Evolutionary conservation across 257 asterid genomes (phyloP).

Genomic region (Fraxinus excelsior): DNA sequence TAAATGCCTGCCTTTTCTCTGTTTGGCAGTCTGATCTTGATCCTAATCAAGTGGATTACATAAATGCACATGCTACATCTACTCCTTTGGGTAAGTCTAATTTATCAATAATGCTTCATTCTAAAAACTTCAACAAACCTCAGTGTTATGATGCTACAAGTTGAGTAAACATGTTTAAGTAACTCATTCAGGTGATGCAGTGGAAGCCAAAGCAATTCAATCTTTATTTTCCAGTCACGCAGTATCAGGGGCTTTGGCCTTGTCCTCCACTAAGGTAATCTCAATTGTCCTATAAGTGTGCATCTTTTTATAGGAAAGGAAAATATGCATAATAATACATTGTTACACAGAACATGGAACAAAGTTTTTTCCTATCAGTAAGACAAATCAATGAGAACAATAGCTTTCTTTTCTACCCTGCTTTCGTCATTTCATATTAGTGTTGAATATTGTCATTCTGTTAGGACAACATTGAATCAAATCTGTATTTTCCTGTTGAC

Average conservation of each 20-base stretch:
- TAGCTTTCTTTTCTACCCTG: neutral
- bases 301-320: neutral
- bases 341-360: neutral
- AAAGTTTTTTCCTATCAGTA: neutral
- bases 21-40: slow-evolving; percentile 75
- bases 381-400: neutral
- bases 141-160: neutral
- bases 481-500: slow-evolving; percentile 11
- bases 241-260: slow-evolving; percentile 63
- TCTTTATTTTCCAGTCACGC: slow-evolving; percentile 67
- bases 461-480: neutral
- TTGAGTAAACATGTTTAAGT: slow-evolving; percentile 23
- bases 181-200: slow-evolving; percentile 64
- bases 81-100: slow-evolving; percentile 78
- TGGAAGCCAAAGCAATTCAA: slow-evolving; percentile 89
- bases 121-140: slow-evolving; percentile 12
- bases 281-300: neutral
- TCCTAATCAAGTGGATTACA: slow-evolving; percentile 82
- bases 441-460: neutral
- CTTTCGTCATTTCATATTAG: neutral
- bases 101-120: slow-evolving; percentile 4
- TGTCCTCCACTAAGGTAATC: slow-evolving; percentile 91
- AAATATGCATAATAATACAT: neutral
- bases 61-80: slow-evolving; percentile 97
- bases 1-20: slow-evolving; percentile 16